Percentiles rank a stretch among this genome's conserved stretches.
These are phyloP conservation scores for Purshia tridentata DNA, from an alignment of 306 rosid species.

Conservation along the genomic window DNA sequence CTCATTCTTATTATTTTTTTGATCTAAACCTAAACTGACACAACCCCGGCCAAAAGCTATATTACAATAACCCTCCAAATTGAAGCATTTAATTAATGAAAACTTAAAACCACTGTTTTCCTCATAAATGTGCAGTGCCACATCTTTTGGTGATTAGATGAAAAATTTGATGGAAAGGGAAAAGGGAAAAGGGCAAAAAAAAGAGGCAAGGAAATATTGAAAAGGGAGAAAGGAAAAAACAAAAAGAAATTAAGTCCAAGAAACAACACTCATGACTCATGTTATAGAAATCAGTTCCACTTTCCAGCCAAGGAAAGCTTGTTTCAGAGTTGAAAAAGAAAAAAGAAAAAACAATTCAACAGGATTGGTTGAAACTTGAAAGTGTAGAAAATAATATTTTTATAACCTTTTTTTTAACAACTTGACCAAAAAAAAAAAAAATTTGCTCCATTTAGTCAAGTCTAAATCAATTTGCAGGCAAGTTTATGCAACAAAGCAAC, in stretches of 20 bases:
- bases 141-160: background rate
- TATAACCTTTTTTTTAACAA: background rate
- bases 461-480: background rate
- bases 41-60: background rate
- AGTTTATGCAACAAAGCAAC: background rate
- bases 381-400: background rate
- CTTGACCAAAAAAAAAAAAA: background rate
- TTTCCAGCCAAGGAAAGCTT: background rate
- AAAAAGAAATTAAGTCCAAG: background rate
- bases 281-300: background rate
- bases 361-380: too few relatives aligned
- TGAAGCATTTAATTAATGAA: background rate
- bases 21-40: background rate
- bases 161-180: background rate
- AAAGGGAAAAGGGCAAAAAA: background rate
- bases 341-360: too few relatives aligned
- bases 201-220: background rate
- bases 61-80: background rate
- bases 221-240: background rate
- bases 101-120: background rate
- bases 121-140: background rate
- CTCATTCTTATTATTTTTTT: background rate
- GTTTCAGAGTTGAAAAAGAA: background rate
- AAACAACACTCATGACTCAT: constrained; percentile 1
- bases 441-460: background rate